Conservation (phyloP, 352 stramenopile species). For the Globisporangium nunn region DNA sequence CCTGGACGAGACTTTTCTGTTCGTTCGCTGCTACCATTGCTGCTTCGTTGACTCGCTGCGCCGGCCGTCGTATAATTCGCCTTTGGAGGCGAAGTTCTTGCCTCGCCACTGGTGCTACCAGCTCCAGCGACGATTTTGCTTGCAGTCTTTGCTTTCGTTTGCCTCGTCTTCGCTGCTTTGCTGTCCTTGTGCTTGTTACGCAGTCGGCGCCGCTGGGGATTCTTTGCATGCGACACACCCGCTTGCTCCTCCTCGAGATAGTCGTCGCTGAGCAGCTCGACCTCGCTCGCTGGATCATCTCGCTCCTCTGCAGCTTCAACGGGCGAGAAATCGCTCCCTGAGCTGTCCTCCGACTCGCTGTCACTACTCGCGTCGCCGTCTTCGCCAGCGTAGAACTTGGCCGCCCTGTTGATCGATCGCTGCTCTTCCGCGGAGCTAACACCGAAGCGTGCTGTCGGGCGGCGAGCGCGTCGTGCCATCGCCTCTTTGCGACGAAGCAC, state of each 20-base stretch:
- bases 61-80: not conserved
- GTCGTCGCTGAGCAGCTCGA: slow-evolving; percentile 43
- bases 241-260: slow-evolving; percentile 18
- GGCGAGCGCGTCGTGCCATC: slow-evolving; percentile 35
- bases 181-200: slow-evolving; percentile 6
- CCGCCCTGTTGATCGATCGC: slow-evolving; percentile 16
- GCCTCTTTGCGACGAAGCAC: slow-evolving; percentile 52
- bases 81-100: not conserved
- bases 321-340: slow-evolving; percentile 37
- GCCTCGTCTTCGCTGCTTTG: slow-evolving; percentile 7
- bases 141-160: slow-evolving; percentile 7
- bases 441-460: slow-evolving; percentile 27
- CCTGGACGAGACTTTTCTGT: not conserved
- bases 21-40: not conserved
- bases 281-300: slow-evolving; percentile 9
- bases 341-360: slow-evolving; percentile 14
- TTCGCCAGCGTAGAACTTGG: slow-evolving; percentile 34
- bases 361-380: slow-evolving; percentile 24
- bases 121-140: not conserved
- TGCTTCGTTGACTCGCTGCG: not conserved
- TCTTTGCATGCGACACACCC: slow-evolving; percentile 9
- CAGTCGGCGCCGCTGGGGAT: slow-evolving; percentile 12
- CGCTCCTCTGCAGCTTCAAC: slow-evolving; percentile 26
- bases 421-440: slow-evolving; percentile 37
- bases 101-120: not conserved